Evolutionary conservation across 1,284 basidiomycete species (phyloP), one percentile per base, ranked within the genome.

Genomic region (Rhodotorula sp.): DNA sequence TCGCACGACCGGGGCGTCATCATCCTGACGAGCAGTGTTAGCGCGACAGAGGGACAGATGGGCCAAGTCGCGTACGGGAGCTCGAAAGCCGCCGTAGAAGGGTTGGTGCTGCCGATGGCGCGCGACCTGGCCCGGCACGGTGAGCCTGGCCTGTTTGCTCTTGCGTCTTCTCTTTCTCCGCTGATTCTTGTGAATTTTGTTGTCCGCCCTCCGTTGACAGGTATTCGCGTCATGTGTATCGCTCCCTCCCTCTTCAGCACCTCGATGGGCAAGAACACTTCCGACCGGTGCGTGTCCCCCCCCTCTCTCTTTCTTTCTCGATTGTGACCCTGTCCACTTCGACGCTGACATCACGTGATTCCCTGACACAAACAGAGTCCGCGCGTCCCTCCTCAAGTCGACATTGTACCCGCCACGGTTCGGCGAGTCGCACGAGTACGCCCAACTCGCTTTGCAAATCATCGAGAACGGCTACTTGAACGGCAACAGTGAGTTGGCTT

Each of bases 71-170:
- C 78, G 29, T 81, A 81, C 62, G 78, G 77, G 0, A 76, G 77
- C 3, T 72, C 69, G 58, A 81, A 81, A 63, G 80, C 78, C 0
- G 81, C 78, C 1, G 79, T 82, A 0, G 73, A 78, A 22, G 74
- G 74, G 3, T 57, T 82, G 58, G 77, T 73, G 0, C 66, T 82
- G 6, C 81, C 81, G 12, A 80, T 82, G 78, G 79, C 81, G 12
- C 66, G 79, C 26, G 81, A 82, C 69, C 65, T 82, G 20, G 79
- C 80, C 3, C 74, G 80, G 71, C 80, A 76, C 67, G 81, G 79
- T 77, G 55, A 46, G 63, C 45, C 24, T 4, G 10, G 33, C 33
- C 33, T 33, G 6, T 33, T 33, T 33, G 33, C 33, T 5, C 33
- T 33, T 33, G 33, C 33, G 33, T n/a, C n/a, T n/a, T n/a, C n/a